Base-by-base conservation (phyloP, 495 filamentous ascomycete genomes). In the Tetracladium marchalianum region DNA sequence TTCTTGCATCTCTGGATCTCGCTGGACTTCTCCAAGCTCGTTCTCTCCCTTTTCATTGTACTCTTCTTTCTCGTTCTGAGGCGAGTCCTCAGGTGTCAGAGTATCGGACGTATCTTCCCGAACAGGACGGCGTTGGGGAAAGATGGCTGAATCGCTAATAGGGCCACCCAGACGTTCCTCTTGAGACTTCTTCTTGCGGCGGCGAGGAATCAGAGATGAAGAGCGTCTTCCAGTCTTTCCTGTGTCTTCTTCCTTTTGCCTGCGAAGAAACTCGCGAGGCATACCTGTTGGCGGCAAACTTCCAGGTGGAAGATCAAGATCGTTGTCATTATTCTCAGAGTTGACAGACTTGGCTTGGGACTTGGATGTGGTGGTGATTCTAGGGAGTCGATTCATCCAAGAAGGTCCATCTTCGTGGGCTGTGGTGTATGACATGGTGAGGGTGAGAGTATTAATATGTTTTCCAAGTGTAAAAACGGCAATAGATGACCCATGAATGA, bases 401-500 rank as follows among this genome's bases (percentile, higher is more conserved):
- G 75, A 78, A 1, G 87, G 87, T 5, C 87, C 87, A 5, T 96
- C 90, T 54, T 95, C 90, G 44, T 82, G 83, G 45, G 83, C 89
- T 11, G 59, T 62, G 0, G 93, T 97, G 66, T 95, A 97, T 0
- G 93, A 97, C 72, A 97, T 83, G 11, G 92, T 95, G 41, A 99
- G 75, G 10, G 86, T 87, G 50, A 99, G 71, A 2, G 93, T 97
- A 65, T 99, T 97, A 73, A 99, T 97, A 39, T 84, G 92, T 62
- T 97, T 99, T 40, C 93, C 93, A 7, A 99, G 77, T 0, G 93
- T 97, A 59, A 99, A 99, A 11, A 99, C 93, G 8, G 93, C 93
- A 60, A 99, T 87, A 0, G 93, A 99, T 22, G 90, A 96, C 7
- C 93, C 93, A 60, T 99, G 93, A 4, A 99, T 88, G 42, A 96